Percentiles rank a stretch among this genome's conserved stretches.
phyloP scores from a whole-genome alignment of 345 rosid genomes.

The Hibiscus tridactylites region DNA sequence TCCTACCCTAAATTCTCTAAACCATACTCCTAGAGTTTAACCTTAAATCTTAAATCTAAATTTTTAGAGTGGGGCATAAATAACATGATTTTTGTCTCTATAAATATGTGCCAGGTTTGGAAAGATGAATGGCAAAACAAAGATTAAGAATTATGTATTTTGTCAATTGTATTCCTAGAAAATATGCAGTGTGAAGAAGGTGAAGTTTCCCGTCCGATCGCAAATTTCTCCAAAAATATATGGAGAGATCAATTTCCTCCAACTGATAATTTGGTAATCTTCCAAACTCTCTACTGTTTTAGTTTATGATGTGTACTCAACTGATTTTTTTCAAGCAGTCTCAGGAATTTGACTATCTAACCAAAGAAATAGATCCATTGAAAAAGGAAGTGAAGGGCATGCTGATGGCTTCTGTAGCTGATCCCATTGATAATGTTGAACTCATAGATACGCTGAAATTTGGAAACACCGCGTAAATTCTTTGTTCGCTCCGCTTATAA shows the following conservation, averaged over 20 bases:
- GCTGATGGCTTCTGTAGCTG: background rate
- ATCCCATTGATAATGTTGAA: background rate
- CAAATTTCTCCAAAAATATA: background rate
- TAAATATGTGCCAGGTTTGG: background rate
- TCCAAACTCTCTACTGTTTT: background rate
- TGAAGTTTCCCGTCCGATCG: background rate
- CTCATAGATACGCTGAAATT: background rate
- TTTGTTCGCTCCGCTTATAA: too few relatives aligned
- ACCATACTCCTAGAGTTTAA: too few relatives aligned
- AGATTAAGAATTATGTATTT: background rate
- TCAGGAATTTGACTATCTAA: background rate
- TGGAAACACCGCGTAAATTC: too few relatives aligned
- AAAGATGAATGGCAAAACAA: background rate
- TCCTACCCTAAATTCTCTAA: too few relatives aligned
- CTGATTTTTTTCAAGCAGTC: background rate
- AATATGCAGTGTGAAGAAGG: background rate
- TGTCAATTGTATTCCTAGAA: background rate
- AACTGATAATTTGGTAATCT: background rate
- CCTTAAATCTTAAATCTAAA: too few relatives aligned
- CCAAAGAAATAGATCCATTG: background rate
- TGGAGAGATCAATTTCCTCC: conserved; percentile 8
- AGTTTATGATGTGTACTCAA: background rate
- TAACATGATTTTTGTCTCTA: too few relatives aligned
- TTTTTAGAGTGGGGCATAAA: too few relatives aligned
- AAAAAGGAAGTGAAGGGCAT: background rate